Evolutionary conservation across 441 rosid species (phyloP).

Genomic region (Populus hybrid): DNA sequence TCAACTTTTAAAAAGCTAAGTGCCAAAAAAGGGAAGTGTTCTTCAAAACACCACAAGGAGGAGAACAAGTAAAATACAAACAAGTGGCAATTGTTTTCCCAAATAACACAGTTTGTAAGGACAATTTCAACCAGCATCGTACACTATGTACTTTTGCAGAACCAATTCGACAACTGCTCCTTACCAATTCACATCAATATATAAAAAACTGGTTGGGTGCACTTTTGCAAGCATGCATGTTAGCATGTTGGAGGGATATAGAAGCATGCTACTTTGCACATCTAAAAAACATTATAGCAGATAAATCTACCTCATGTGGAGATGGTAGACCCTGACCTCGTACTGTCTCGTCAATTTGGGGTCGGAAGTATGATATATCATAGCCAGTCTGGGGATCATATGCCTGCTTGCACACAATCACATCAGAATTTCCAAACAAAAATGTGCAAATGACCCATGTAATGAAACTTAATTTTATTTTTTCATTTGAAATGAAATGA

Average conservation of each 20-base stretch:
- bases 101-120: not conserved
- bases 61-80: not conserved
- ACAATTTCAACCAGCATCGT: not conserved
- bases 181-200: not conserved
- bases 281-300: not conserved
- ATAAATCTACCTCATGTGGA: constrained; percentile 61
- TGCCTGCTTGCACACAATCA: constrained; percentile 43
- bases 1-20: not conserved
- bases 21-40: not conserved
- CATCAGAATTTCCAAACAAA: constrained; percentile 10
- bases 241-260: not conserved
- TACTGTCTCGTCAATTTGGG: constrained; percentile 57
- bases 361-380: constrained; percentile 73
- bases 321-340: constrained; percentile 65
- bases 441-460: not conserved
- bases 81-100: not conserved
- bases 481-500: not conserved
- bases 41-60: not conserved
- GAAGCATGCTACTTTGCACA: not conserved
- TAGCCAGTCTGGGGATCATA: constrained; percentile 69
- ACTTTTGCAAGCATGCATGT: not conserved
- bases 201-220: not conserved
- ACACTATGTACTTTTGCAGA: not conserved
- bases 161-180: not conserved
- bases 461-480: not conserved